Percentiles rank a stretch among this genome's conserved stretches.
Conservation (phyloP, 352 stramenopile species). For the Lagenidium sp. region DNA sequence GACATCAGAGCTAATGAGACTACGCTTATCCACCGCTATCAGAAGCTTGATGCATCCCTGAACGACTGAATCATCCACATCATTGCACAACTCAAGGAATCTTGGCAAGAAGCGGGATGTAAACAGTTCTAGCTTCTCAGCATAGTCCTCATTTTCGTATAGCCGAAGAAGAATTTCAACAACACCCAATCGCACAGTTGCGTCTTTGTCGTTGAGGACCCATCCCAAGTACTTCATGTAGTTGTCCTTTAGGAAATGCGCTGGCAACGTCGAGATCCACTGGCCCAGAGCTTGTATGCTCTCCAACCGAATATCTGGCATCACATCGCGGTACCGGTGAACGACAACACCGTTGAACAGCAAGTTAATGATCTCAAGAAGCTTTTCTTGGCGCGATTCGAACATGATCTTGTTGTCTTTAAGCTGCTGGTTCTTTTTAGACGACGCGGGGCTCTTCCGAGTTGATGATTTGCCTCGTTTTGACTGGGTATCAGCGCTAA, state of each 20-base stretch:
- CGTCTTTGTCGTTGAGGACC: conserved; percentile 90
- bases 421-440: conserved; percentile 49
- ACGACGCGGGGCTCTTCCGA: conserved; percentile 7
- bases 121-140: conserved; percentile 68
- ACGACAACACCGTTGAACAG: conserved; percentile 74
- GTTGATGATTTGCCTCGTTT: conserved; percentile 10
- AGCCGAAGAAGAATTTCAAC: conserved; percentile 74
- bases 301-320: conserved; percentile 82
- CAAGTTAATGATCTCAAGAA: conserved; percentile 50
- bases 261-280: conserved; percentile 80
- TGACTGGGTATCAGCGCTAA: conserved; percentile 35
- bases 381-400: conserved; percentile 40
- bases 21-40: conserved; percentile 75
- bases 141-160: conserved; percentile 70
- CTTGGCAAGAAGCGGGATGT: conserved; percentile 67
- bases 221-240: conserved; percentile 96
- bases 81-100: conserved; percentile 75
- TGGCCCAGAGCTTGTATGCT: conserved; percentile 75
- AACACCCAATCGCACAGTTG: conserved; percentile 71
- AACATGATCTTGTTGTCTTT: conserved; percentile 63
- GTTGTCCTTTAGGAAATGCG: conserved; percentile 90
- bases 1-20: conserved; percentile 70
- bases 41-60: conserved; percentile 58
- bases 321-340: conserved; percentile 90
- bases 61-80: conserved; percentile 70